phyloP scores from a whole-genome alignment of 2,329 filamentous ascomycete species.

The Penicillium sp. region DNA sequence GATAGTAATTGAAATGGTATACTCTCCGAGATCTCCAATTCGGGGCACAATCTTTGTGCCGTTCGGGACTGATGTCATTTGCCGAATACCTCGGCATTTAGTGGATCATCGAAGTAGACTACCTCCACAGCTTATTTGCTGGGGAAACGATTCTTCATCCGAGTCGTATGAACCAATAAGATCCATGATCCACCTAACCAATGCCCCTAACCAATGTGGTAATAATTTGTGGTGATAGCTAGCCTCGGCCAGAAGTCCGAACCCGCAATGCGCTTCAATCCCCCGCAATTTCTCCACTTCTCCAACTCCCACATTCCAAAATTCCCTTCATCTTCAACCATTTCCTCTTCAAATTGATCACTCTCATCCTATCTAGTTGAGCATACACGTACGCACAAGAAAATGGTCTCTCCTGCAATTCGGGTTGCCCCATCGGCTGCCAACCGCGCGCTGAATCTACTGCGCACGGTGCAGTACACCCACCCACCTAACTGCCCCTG shows the following conservation, averaged over 20 bases:
- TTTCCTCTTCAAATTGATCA: not conserved
- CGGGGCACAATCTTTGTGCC: not conserved
- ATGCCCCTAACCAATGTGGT: no score
- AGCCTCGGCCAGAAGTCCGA: conserved; percentile 26
- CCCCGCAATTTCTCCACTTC: conserved; percentile 22
- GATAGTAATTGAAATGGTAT: not conserved
- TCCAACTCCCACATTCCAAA: conserved; percentile 21
- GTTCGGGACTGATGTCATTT: conserved; percentile 9
- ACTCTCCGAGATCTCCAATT: conserved; percentile 8
- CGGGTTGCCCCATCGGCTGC: conserved; percentile 49
- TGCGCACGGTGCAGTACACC: conserved; percentile 87
- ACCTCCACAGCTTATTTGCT: not conserved
- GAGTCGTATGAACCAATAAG: no score
- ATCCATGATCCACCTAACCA: not conserved
- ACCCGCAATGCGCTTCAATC: not conserved
- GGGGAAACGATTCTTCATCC: not conserved
- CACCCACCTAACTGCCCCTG: conserved; percentile 89
- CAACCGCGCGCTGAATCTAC: conserved; percentile 57
- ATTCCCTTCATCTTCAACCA: conserved; percentile 2
- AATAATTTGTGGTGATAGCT: not conserved
- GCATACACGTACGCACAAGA: not conserved
- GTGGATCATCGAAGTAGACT: not conserved
- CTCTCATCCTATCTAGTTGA: not conserved
- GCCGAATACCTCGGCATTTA: conserved; percentile 10
- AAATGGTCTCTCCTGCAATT: conserved; percentile 42